Evolutionary conservation across 805 yeast genomes (phyloP).

Genomic region (Metschnikowia dekortorum): DNA sequence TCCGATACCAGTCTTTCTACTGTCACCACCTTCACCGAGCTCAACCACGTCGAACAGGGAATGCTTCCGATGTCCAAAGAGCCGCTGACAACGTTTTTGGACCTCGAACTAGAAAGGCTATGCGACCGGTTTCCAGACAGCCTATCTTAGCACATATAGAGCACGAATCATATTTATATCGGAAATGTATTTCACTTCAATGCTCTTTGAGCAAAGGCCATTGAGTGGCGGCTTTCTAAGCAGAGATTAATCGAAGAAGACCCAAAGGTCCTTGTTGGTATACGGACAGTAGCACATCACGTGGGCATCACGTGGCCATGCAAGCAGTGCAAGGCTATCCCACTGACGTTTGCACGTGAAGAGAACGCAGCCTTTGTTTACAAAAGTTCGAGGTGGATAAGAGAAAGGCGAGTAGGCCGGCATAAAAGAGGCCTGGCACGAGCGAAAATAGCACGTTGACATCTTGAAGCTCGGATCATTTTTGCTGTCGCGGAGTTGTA

Average conservation of each 20-base stretch:
- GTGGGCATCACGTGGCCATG: too few relatives aligned
- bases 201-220: too few relatives aligned
- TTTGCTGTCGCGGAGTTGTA: background rate
- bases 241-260: too few relatives aligned
- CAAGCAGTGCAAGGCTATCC: too few relatives aligned
- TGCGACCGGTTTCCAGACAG: constrained; percentile 9
- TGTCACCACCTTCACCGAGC: constrained; percentile 21
- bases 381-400: too few relatives aligned
- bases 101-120: constrained; percentile 12
- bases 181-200: background rate
- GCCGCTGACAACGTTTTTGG: constrained; percentile 12
- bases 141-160: background rate
- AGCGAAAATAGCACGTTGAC: background rate
- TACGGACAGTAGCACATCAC: too few relatives aligned
- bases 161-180: too few relatives aligned
- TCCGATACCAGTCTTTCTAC: constrained; percentile 30
- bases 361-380: too few relatives aligned
- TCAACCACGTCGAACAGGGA: constrained; percentile 5
- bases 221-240: too few relatives aligned
- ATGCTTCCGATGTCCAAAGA: constrained; percentile 7
- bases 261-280: too few relatives aligned
- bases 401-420: background rate
- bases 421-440: too few relatives aligned
- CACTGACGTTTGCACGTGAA: too few relatives aligned
- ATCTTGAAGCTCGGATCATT: background rate